A percentile compares a stretch with the other conserved stretches of the same genome.
phyloP scores from a whole-genome alignment of 306 rosid species.

The Gynostemma pentaphyllum region DNA sequence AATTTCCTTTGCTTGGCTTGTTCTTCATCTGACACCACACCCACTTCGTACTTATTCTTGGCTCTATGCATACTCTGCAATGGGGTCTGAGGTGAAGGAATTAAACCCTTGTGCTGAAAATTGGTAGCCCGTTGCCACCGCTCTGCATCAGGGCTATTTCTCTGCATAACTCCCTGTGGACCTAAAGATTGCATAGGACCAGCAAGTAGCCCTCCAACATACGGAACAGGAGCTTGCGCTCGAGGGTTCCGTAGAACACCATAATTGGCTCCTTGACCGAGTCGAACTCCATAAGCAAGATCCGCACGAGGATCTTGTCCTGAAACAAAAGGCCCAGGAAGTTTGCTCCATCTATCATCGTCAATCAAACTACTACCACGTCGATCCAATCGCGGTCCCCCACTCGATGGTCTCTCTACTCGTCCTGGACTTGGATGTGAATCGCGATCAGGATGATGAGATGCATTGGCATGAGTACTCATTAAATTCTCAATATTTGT shows the following conservation, averaged over 20 bases:
- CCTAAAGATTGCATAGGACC: constrained; percentile 66
- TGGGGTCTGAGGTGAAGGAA: constrained; percentile 81
- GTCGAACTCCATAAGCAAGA: constrained; percentile 38
- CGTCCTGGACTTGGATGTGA: constrained; percentile 68
- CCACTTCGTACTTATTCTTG: constrained; percentile 86
- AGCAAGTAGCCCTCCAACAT: constrained; percentile 57
- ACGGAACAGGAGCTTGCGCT: constrained; percentile 33
- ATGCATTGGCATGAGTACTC: constrained; percentile 18
- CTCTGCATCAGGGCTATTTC: constrained; percentile 64
- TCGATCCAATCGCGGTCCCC: constrained; percentile 58
- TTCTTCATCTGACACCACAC: constrained; percentile 66
- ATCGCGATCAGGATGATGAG: constrained; percentile 46
- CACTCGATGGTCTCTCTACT: constrained; percentile 39
- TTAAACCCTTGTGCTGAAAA: constrained; percentile 75
- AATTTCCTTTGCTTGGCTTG: constrained; percentile 79
- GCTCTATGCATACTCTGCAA: constrained; percentile 85
- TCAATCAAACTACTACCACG: constrained; percentile 50
- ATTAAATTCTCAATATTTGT: constrained; percentile 34
- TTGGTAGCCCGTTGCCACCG: constrained; percentile 72
- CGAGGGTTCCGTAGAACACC: constrained; percentile 72
- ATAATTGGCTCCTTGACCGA: constrained; percentile 58
- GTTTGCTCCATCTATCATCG: constrained; percentile 69
- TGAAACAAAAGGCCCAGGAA: constrained; percentile 25
- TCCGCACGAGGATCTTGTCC: constrained; percentile 50
- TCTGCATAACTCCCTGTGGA: constrained; percentile 59